A percentile compares a stretch with the other conserved stretches of the same genome.
These are phyloP conservation scores for Cutaneotrichosporon dermatis DNA, from an alignment of 1,284 basidiomycete species.

Conservation along the genomic window DNA sequence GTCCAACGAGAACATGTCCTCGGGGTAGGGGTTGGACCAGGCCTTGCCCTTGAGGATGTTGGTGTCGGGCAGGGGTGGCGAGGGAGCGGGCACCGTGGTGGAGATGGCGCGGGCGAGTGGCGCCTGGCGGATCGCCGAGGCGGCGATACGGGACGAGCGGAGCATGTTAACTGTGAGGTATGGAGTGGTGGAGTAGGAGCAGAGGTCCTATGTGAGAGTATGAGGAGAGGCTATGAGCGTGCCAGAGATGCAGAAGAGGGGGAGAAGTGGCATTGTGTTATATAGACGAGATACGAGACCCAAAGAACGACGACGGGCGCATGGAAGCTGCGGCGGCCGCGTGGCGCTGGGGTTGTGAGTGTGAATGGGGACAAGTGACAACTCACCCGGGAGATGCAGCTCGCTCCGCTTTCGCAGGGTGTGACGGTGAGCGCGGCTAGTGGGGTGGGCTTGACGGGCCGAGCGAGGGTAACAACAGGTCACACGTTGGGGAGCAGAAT, in stretches of 20 bases:
- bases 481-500: not conserved
- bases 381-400: no score
- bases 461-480: not conserved
- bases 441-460: not conserved
- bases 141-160: not conserved
- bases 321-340: not conserved
- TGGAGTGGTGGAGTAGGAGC: not conserved
- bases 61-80: slow-evolving; percentile 1
- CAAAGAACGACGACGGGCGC: not conserved
- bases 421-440: slow-evolving; percentile 4
- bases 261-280: not conserved
- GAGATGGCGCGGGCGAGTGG: slow-evolving; percentile 2
- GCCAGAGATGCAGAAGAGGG: not conserved
- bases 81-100: not conserved
- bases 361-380: no score
- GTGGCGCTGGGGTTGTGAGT: not conserved
- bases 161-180: not conserved
- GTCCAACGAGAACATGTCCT: slow-evolving; percentile 15
- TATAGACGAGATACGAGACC: not conserved
- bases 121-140: not conserved
- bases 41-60: not conserved
- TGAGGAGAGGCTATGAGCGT: no score
- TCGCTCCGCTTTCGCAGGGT: no score
- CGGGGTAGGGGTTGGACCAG: slow-evolving; percentile 19
- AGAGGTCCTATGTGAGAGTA: not conserved